Evolutionary conservation across 495 filamentous ascomycete genomes (phyloP), one percentile per base, ranked within the genome.

Genomic region (Paragyromitra xinjiangensis): DNA sequence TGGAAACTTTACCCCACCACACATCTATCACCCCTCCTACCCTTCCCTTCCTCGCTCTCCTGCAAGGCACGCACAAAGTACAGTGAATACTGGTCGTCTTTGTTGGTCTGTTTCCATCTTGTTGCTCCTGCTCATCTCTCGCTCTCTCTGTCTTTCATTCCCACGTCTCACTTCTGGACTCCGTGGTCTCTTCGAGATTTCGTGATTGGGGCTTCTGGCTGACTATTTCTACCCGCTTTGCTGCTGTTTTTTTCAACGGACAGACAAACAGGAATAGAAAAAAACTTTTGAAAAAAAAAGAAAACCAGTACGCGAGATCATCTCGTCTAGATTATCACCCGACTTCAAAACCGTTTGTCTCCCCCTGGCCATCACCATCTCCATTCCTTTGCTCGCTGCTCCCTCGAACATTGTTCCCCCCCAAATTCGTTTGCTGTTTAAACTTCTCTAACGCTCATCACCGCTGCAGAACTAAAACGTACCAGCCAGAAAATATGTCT

Each of bases 401-500:
- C 22, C 51, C 19, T 48, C 8, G 44, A 34, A n/a, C 19, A 64
- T 50, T 77, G 11, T 14, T 58, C 16, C 69, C 75, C 59, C 6
- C 53, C 8, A 37, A 34, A 53, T 44, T 67, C 51, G 19, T 72
- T 72, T 62, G 19, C 34, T 73, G 66, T 73, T 62, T 37, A 34
- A 67, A 42, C 58, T 34, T 77, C 55, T 44, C 69, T 76, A 44
- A 71, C 44, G 50, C 68, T 71, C 14, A 37, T 59, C 29, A 71
- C 51, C 8, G 26, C 34, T 22, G 45, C 55, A 59, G 66, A 72
- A 53, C 69, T 71, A 63, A 68, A 67, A 58, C 63, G 34, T n/a
- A 63, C 39, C 29, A 58, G 70, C 69, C 59, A 68, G 69, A 79
- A 83, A 87, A 83, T 77, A 92, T 92, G 90, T 90, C 91, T 87